Evolutionary conservation across 768 basidiomycete genomes (phyloP).

Genomic region (Tulasnella sp.): DNA sequence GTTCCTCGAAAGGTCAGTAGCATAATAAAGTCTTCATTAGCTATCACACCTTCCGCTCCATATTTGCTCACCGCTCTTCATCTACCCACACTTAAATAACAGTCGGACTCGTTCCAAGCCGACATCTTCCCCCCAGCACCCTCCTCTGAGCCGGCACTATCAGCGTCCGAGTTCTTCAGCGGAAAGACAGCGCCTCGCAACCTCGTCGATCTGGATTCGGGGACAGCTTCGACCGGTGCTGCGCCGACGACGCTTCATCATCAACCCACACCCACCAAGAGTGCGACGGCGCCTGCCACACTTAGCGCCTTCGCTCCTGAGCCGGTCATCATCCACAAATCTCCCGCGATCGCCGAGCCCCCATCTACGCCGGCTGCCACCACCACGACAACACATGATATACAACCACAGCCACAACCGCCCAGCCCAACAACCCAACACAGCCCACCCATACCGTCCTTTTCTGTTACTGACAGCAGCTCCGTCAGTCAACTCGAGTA

Average conservation of each 20-base stretch:
- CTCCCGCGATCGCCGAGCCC: conserved; percentile 12
- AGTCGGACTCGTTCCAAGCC: conserved; percentile 93
- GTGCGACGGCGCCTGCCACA: conserved; percentile 23
- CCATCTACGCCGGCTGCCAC: conserved; percentile 23
- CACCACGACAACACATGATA: conserved; percentile 21
- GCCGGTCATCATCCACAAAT: conserved; percentile 4
- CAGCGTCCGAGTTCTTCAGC: conserved; percentile 75
- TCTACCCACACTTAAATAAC: conserved; percentile 14
- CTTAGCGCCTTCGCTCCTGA: conserved; percentile 22
- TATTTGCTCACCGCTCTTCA: neutral
- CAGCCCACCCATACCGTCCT: neutral
- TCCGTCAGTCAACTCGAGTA: neutral
- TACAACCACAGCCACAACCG: neutral
- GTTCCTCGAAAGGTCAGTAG: conserved; percentile 93
- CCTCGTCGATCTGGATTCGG: conserved; percentile 68
- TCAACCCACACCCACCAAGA: conserved; percentile 20
- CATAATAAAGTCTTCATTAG: too few relatives aligned
- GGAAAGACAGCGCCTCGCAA: conserved; percentile 74
- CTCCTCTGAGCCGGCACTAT: conserved; percentile 65
- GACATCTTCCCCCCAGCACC: conserved; percentile 94
- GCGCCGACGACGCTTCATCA: conserved; percentile 23
- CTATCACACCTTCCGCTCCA: neutral
- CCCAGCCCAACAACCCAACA: too few relatives aligned
- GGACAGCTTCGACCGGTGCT: conserved; percentile 27
- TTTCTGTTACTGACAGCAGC: too few relatives aligned